These are phyloP conservation scores for Kalanchoe fedtschenkoi DNA, from an alignment of 164 flowering plant species.

Conservation along the genomic window DNA sequence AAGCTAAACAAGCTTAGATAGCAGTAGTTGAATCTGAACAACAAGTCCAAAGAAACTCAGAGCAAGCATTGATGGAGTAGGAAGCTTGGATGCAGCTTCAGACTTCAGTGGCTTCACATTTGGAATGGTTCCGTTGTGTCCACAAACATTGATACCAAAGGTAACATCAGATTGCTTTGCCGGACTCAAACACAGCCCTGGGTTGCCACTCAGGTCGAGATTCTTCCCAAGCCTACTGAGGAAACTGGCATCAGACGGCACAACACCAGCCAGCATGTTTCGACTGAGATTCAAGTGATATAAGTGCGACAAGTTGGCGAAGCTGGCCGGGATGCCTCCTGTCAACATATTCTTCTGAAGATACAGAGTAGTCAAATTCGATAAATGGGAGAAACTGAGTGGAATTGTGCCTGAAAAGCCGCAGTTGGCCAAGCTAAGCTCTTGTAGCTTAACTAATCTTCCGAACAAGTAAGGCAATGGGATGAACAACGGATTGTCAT, in stretches of 20 bases:
- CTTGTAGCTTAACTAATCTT: constrained; percentile 50
- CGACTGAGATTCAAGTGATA: constrained; percentile 79
- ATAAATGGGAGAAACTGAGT: constrained; percentile 33
- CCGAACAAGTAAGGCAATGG: constrained; percentile 49
- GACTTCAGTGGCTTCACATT: constrained; percentile 14
- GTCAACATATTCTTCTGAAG: constrained; percentile 54
- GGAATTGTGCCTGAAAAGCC: constrained; percentile 60
- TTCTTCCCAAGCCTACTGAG: constrained; percentile 57
- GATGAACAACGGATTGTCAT: constrained; percentile 62
- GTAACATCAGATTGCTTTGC: constrained; percentile 25
- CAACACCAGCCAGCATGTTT: constrained; percentile 55
- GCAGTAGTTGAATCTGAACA: no score
- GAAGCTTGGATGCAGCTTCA: not conserved
- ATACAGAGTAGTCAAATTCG: constrained; percentile 55
- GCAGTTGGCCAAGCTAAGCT: constrained; percentile 66
- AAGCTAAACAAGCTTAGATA: no score
- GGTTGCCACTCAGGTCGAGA: constrained; percentile 61
- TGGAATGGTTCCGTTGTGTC: constrained; percentile 17
- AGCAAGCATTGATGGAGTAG: no score
- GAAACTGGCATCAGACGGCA: constrained; percentile 57
- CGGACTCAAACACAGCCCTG: constrained; percentile 52
- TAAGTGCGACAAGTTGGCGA: constrained; percentile 43
- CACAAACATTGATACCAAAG: constrained; percentile 42
- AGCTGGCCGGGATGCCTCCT: constrained; percentile 54
- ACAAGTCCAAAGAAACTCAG: no score